Conservation (phyloP, 495 filamentous ascomycete genomes). For the Penicillium riverlandense region DNA sequence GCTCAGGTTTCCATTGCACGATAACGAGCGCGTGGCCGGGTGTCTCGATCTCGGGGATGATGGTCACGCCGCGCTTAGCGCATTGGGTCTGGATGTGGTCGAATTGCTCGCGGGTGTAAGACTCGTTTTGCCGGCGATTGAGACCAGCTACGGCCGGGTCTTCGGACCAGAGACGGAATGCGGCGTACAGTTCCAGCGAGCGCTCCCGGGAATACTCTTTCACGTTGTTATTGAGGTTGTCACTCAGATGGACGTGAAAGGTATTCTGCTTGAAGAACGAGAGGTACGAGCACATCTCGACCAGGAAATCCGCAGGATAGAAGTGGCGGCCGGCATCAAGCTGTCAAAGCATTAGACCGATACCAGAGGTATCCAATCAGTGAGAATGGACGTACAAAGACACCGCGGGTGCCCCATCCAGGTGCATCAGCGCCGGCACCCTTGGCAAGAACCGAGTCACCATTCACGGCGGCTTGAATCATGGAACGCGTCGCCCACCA, state of each 20-base stretch:
- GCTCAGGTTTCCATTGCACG: conserved; percentile 44
- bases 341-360: neutral
- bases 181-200: conserved; percentile 34
- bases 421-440: conserved; percentile 36
- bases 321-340: conserved; percentile 44
- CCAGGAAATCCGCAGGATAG: conserved; percentile 42
- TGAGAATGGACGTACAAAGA: conserved; percentile 21
- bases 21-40: conserved; percentile 45
- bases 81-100: conserved; percentile 37
- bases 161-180: conserved; percentile 34
- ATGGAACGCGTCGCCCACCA: conserved; percentile 49
- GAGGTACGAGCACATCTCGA: conserved; percentile 44
- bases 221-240: conserved; percentile 41
- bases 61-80: conserved; percentile 41
- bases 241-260: conserved; percentile 46
- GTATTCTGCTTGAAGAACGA: conserved; percentile 50
- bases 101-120: conserved; percentile 37
- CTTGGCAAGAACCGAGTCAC: conserved; percentile 20
- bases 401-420: conserved; percentile 40
- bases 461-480: conserved; percentile 37
- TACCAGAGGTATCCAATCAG: no score
- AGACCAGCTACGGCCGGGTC: conserved; percentile 32
- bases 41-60: conserved; percentile 48
- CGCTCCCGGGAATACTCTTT: conserved; percentile 24
- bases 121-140: conserved; percentile 39